Evolutionary conservation across 1,284 basidiomycete genomes (phyloP).

Genomic region (Leccinum variabile): DNA sequence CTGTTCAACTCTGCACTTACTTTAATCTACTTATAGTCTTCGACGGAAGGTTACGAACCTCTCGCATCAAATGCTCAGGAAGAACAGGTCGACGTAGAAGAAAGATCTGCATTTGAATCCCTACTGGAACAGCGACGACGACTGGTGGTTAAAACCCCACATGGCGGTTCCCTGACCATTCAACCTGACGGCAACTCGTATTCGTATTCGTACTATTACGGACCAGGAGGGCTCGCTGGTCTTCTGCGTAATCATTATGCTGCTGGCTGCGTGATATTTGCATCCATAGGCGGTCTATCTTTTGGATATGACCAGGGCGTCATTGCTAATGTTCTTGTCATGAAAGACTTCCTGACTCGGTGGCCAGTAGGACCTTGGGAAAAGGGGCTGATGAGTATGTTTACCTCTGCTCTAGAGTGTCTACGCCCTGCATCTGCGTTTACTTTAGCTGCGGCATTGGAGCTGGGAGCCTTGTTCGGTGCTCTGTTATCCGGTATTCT

Average conservation of each 20-base stretch:
- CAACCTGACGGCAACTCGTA: conserved; percentile 43
- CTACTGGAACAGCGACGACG: conserved; percentile 22
- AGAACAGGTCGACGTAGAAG: conserved; percentile 18
- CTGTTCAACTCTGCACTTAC: not conserved
- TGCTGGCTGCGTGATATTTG: conserved; percentile 64
- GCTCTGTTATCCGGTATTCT: conserved; percentile 65
- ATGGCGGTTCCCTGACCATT: conserved; percentile 37
- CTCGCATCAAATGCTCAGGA: conserved; percentile 14
- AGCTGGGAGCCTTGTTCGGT: conserved; percentile 73
- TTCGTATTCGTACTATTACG: conserved; percentile 66
- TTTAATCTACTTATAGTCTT: conserved; percentile 8
- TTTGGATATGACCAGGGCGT: conserved; percentile 81
- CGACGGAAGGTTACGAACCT: conserved; percentile 19
- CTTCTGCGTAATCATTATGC: conserved; percentile 64
- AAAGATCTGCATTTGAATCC: conserved; percentile 15
- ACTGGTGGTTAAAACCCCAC: conserved; percentile 23
- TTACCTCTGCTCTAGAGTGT: not conserved
- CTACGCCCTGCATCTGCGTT: not conserved
- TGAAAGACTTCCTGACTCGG: conserved; percentile 65
- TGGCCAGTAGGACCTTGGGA: conserved; percentile 72
- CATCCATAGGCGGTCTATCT: conserved; percentile 74
- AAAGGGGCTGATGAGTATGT: conserved; percentile 73
- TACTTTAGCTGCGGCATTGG: conserved; percentile 67
- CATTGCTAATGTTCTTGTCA: conserved; percentile 82
- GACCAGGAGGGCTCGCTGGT: conserved; percentile 61